Evolutionary conservation across 495 filamentous ascomycete species (phyloP).

Genomic region (Hypoxylon intermedium): DNA sequence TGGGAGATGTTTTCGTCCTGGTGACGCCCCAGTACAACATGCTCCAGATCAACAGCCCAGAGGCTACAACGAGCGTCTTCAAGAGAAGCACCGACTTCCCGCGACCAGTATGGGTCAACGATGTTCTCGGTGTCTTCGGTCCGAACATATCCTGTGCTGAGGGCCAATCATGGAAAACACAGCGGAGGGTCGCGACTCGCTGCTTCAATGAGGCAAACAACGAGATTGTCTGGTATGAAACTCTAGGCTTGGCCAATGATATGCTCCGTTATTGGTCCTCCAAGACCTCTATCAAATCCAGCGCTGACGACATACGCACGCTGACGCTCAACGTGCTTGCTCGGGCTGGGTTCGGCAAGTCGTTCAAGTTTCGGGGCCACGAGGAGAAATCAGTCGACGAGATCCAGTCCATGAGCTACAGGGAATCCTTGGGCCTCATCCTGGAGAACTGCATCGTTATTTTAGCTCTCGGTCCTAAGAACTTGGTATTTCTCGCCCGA

Average conservation of each 20-base stretch:
- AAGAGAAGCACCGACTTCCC: slow-evolving; percentile 51
- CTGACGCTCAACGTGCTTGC: slow-evolving; percentile 57
- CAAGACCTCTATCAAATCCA: slow-evolving; percentile 29
- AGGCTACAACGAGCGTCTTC: slow-evolving; percentile 48
- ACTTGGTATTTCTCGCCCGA: slow-evolving; percentile 23
- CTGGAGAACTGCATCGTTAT: slow-evolving; percentile 47
- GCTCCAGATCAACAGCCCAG: slow-evolving; percentile 52
- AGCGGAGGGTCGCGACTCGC: slow-evolving; percentile 51
- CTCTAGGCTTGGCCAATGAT: slow-evolving; percentile 53
- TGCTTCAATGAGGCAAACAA: slow-evolving; percentile 61
- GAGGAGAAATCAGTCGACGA: slow-evolving; percentile 13
- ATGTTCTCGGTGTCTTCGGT: slow-evolving; percentile 8
- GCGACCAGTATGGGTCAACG: slow-evolving; percentile 47
- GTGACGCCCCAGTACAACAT: slow-evolving; percentile 53
- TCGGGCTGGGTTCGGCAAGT: slow-evolving; percentile 53
- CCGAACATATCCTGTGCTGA: slow-evolving; percentile 30
- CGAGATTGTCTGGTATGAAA: slow-evolving; percentile 54
- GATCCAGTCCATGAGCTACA: slow-evolving; percentile 36
- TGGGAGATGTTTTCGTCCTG: slow-evolving; percentile 51
- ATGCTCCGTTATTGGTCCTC: slow-evolving; percentile 56
- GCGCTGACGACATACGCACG: slow-evolving; percentile 51
- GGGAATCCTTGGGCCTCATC: slow-evolving; percentile 42
- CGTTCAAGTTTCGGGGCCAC: slow-evolving; percentile 43
- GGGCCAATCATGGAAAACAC: slow-evolving; percentile 53
- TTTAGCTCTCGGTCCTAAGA: slow-evolving; percentile 36